Base-by-base conservation (phyloP, 2,329 filamentous ascomycete genomes). In the Leptographium flavum region DNA sequence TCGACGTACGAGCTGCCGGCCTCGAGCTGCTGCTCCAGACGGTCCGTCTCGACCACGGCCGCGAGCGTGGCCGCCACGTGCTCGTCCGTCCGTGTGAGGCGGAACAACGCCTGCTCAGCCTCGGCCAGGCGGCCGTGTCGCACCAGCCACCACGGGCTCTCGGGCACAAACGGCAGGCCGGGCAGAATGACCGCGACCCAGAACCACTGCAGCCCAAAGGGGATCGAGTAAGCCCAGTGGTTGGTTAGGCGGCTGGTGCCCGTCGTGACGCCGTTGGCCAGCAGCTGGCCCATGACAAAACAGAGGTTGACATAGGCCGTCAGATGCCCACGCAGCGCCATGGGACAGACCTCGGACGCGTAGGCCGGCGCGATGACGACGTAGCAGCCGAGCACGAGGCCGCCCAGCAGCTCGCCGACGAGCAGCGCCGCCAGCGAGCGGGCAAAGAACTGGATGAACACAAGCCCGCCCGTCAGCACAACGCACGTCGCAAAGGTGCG, bases 401-500 rank as follows among this genome's bases (percentile, higher is more conserved):
- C 77, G 22, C 72, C 71, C 0, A 81, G 63, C 2, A 82, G 61
- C 62, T 81, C 74, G 25, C 75, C 73, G 3, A 72, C 72, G n/a
- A 79, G 67, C 2, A 81, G 63, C 13, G 71, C 68, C 8, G 65
- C 54, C 13, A 78, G 63, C 1, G 69, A 71, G 3, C 69, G 66
- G 13, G 74, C 73, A 52, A 79, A 80, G 62, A 79, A 79, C 50
- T 79, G 74, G 45, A 79, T 69, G 55, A 79, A 79, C 47, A 80
- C 68, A 35, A 78, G 69, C 2, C 60, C 65, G 13, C 17, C 47
- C 2, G 70, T 73, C 48, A 69, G 55, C 10, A 58, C 46, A 22
- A 70, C 63, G 49, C 67, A 71, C 5, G 55, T 55, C 45, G 61
- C 65, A 35, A 70, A 66, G 0, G 68, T 70, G 54, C 55, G 55